These are phyloP conservation scores for Zarea fungicola DNA, from an alignment of 2,329 filamentous ascomycete genomes.

Conservation along the genomic window DNA sequence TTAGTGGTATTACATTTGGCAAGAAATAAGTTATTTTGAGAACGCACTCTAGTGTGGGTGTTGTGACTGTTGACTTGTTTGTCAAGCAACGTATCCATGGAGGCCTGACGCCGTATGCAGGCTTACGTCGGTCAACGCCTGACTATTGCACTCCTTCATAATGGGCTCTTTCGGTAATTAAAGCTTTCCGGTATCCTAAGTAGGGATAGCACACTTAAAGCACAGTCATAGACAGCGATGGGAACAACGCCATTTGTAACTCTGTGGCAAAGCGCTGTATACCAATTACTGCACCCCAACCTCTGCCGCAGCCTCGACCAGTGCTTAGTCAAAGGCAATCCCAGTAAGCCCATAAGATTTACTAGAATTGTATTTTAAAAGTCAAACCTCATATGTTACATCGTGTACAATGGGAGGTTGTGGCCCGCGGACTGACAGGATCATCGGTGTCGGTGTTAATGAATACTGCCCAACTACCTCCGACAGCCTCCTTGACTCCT, in stretches of 20 bases:
- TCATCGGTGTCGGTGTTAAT: conserved; percentile 29
- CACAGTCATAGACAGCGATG: conserved; percentile 30
- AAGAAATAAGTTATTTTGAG: too few relatives aligned
- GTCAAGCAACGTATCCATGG: too few relatives aligned
- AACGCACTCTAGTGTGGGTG: too few relatives aligned
- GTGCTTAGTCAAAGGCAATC: conserved; percentile 27
- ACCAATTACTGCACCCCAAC: conserved; percentile 31
- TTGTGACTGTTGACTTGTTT: too few relatives aligned
- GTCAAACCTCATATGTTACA: background rate
- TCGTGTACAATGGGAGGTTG: background rate
- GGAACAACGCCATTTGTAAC: conserved; percentile 28
- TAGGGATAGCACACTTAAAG: too few relatives aligned
- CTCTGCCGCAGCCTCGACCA: conserved; percentile 29
- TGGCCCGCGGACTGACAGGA: conserved; percentile 18
- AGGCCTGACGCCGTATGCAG: too few relatives aligned
- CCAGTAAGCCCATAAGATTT: conserved; percentile 25
- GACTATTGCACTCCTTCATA: too few relatives aligned
- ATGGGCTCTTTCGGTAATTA: too few relatives aligned
- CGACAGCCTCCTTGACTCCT: conserved; percentile 20
- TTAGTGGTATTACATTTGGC: too few relatives aligned
- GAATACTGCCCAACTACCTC: conserved; percentile 29
- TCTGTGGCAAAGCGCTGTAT: conserved; percentile 28
- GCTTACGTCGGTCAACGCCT: too few relatives aligned
- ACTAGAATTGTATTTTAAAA: conserved; percentile 19
- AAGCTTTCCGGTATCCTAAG: too few relatives aligned